A percentile compares a stretch with the other conserved stretches of the same genome.
These are phyloP conservation scores for Myrmaecium sp. DNA, from an alignment of 2,329 filamentous ascomycete genomes.

Conservation along the genomic window DNA sequence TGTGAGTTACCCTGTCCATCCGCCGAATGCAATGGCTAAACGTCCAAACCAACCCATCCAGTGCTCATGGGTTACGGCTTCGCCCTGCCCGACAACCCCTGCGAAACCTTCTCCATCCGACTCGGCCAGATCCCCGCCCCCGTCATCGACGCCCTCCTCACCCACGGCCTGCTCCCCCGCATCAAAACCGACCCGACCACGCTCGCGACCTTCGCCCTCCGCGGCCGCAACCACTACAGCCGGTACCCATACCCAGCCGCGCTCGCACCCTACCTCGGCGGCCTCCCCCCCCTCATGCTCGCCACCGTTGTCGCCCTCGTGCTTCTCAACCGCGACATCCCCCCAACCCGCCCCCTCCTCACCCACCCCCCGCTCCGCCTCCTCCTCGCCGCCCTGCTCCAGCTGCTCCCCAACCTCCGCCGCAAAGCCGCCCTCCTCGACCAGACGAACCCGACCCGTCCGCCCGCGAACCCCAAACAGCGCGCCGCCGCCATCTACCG, in stretches of 20 bases:
- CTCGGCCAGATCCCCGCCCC: conserved; percentile 22
- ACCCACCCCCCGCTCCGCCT: conserved; percentile 3
- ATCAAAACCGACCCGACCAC: conserved; percentile 6
- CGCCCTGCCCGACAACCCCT: conserved; percentile 28
- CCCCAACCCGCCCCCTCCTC: conserved; percentile 6
- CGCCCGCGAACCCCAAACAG: conserved; percentile 17
- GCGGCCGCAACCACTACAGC: conserved; percentile 13
- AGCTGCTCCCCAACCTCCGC: conserved; percentile 10
- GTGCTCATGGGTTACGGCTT: conserved; percentile 37
- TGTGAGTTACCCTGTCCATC: conserved; percentile 7
- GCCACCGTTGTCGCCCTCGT: conserved; percentile 15
- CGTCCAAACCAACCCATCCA: conserved; percentile 4
- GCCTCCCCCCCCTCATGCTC: conserved; percentile 17
- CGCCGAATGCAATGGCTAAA: neutral
- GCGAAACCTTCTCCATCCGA: conserved; percentile 28
- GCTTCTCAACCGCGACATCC: conserved; percentile 9
- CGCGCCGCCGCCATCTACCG: conserved; percentile 20
- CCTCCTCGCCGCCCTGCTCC: conserved; percentile 2
- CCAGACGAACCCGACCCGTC: conserved; percentile 7
- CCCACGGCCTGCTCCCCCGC: conserved; percentile 5
- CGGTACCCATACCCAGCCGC: conserved; percentile 13
- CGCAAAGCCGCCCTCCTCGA: conserved; percentile 11
- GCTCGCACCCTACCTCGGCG: conserved; percentile 13
- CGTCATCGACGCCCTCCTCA: conserved; percentile 9
- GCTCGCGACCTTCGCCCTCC: too few species aligned